A percentile compares a stretch with the other conserved stretches of the same genome.
phyloP scores from a whole-genome alignment of 371 early-diverging fungal genomes.

The Syncephalastrum racemosum region DNA sequence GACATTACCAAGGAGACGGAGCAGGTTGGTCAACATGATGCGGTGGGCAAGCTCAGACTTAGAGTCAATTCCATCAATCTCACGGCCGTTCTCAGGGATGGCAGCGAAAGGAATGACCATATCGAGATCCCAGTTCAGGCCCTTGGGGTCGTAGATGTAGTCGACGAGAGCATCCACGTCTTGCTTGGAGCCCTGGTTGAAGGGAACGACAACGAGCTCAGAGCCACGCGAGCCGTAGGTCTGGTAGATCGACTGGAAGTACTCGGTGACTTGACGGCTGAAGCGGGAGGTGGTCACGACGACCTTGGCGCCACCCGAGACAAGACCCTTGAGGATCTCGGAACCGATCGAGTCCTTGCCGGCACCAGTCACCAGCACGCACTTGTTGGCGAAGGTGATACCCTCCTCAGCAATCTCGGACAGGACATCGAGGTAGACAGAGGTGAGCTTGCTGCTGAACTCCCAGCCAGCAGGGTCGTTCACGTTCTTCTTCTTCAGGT shows the following conservation, averaged over 20 bases:
- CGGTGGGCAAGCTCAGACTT: constrained; percentile 90
- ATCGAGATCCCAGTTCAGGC: constrained; percentile 92
- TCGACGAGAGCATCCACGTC: constrained; percentile 81
- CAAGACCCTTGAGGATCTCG: constrained; percentile 81
- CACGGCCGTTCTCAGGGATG: constrained; percentile 87
- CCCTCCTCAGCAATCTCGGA: constrained; percentile 74
- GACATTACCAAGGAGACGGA: constrained; percentile 81
- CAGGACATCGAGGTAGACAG: constrained; percentile 75
- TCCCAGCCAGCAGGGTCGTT: constrained; percentile 71
- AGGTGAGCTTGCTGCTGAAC: constrained; percentile 69
- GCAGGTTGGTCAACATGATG: constrained; percentile 88
- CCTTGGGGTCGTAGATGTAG: constrained; percentile 88
- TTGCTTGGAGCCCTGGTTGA: constrained; percentile 90
- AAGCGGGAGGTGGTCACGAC: constrained; percentile 93
- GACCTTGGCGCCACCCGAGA: constrained; percentile 91
- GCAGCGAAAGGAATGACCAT: constrained; percentile 96
- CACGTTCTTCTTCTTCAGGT: constrained; percentile 67
- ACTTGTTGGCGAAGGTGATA: constrained; percentile 78
- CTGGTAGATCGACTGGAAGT: constrained; percentile 89
- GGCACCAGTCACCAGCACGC: constrained; percentile 90
- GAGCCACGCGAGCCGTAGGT: constrained; percentile 87
- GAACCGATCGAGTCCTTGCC: constrained; percentile 93
- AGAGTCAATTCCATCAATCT: constrained; percentile 84
- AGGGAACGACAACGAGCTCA: constrained; percentile 90
- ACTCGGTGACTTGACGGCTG: constrained; percentile 78